A percentile compares a stretch with the other conserved stretches of the same genome.
phyloP scores from a whole-genome alignment of 331 rosid species.

The Cucumis variabilis region DNA sequence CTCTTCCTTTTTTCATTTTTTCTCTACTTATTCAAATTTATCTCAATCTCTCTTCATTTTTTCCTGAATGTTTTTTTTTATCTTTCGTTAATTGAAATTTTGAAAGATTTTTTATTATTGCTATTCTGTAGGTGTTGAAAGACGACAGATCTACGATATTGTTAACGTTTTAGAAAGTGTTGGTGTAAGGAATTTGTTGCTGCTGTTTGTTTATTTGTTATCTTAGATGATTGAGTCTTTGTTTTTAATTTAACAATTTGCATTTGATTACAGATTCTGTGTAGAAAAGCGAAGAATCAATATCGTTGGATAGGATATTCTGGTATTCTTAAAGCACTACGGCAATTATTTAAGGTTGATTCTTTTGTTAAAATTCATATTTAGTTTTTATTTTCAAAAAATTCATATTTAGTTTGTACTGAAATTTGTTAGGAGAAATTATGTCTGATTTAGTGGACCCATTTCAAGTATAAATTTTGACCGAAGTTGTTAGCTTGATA shows the following conservation, averaged over 20 bases:
- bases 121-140: conserved; percentile 68
- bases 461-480: background rate
- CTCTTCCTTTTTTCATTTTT: background rate
- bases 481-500: conserved; percentile 2
- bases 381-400: background rate
- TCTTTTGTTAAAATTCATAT: background rate
- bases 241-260: no score
- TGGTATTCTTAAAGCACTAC: conserved; percentile 65
- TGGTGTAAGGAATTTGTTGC: no score
- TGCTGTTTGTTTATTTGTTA: no score
- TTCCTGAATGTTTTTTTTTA: background rate
- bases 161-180: conserved; percentile 94
- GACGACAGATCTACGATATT: conserved; percentile 93
- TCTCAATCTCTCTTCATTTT: background rate
- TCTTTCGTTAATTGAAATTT: background rate
- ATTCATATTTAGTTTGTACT: background rate
- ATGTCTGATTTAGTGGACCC: conserved; percentile 22
- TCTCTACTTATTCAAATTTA: background rate
- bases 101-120: background rate
- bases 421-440: background rate
- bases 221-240: no score
- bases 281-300: conserved; percentile 89
- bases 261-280: no score
- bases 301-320: conserved; percentile 86
- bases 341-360: conserved; percentile 70